Evolutionary conservation across 1,284 basidiomycete species (phyloP), one percentile per base, ranked within the genome.

Genomic region (Pterula multifida): DNA sequence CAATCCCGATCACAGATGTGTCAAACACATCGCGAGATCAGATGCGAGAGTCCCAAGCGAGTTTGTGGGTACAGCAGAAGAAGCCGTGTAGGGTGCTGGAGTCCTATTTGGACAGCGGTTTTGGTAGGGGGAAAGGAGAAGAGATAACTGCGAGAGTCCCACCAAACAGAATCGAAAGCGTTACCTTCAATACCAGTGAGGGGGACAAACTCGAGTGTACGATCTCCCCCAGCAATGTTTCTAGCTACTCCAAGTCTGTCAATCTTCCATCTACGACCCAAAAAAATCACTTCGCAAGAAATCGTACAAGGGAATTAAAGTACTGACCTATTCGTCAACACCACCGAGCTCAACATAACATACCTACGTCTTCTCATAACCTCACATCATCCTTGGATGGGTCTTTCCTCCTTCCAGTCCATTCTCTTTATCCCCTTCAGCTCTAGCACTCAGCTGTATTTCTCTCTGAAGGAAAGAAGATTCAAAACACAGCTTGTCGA

Each of bases 121-220:
- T 81, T 75, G 0, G 88, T 85, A n/a, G n/a, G n/a, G 0, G 91
- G 89, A 0, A 93, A 70, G 1, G 84, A 77, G 0, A 73, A 64
- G 1, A 94, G 72, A 55, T 85, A 85, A 6, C 66, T 60, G 24
- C 67, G 74, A 11, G 92, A 69, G 47, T 62, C 57, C 83, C 84
- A 86, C 85, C 84, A 88, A 11, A 60, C 55, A n/a, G 61, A 59
- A 59, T 84, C 78, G 57, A 89, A 89, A 1, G 83, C 82, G n/a
- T n/a, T n/a, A 64, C 85, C 71, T 61, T 88, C 84, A 42, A 89
- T 60, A 15, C 77, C n/a, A n/a, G n/a, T 71, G 44, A 86, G 58
- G 1, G 77, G 67, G 35, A 82, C 60, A 50, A 85, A 81, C 25
- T 80, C 72, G 51, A 84, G 71, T 2, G 68, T 62, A n/a, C n/a